phyloP scores from a whole-genome alignment of 2,329 filamentous ascomycete species.

The Pseudogymnoascus sp. region DNA sequence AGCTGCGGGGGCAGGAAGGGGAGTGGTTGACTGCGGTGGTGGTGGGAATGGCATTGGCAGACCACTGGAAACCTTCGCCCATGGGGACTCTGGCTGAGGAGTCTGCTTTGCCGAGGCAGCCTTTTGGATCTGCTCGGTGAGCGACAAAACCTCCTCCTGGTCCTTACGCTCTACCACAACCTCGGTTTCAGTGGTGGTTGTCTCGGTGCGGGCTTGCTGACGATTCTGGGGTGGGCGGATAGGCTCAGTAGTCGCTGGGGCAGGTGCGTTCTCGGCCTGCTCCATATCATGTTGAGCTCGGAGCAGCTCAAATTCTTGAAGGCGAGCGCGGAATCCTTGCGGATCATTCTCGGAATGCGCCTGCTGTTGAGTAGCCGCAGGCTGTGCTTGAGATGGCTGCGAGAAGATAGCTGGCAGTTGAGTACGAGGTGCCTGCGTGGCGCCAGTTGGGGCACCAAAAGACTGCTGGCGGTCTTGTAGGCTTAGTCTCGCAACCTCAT shows the following conservation, averaged over 20 bases:
- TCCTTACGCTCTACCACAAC: constrained; percentile 13
- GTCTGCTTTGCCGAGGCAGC: constrained; percentile 54
- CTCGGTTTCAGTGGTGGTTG: constrained; percentile 15
- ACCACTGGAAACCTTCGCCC: constrained; percentile 52
- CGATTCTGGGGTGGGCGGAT: constrained; percentile 21
- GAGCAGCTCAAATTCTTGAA: constrained; percentile 76
- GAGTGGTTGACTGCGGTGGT: constrained; percentile 64
- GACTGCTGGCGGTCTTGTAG: constrained; percentile 29
- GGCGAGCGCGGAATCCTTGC: constrained; percentile 52
- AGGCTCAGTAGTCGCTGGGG: constrained; percentile 28
- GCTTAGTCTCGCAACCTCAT: constrained; percentile 65
- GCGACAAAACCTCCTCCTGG: constrained; percentile 48
- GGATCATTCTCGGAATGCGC: constrained; percentile 46
- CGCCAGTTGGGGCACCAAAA: constrained; percentile 17
- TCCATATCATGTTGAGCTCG: constrained; percentile 62
- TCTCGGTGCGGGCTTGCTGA: constrained; percentile 16
- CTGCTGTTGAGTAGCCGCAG: constrained; percentile 55
- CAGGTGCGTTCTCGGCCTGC: constrained; percentile 22
- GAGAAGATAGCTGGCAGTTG: constrained; percentile 25
- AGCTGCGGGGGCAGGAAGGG: constrained; percentile 79
- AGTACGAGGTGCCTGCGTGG: constrained; percentile 21
- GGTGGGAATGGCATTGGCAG: constrained; percentile 70
- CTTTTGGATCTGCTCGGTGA: constrained; percentile 80
- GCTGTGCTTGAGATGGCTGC: constrained; percentile 26
- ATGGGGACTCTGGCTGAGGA: constrained; percentile 40